A percentile compares a stretch with the other conserved stretches of the same genome.
phyloP scores from a whole-genome alignment of 2,329 filamentous ascomycete species.

The Paramyrothecium sp. region DNA sequence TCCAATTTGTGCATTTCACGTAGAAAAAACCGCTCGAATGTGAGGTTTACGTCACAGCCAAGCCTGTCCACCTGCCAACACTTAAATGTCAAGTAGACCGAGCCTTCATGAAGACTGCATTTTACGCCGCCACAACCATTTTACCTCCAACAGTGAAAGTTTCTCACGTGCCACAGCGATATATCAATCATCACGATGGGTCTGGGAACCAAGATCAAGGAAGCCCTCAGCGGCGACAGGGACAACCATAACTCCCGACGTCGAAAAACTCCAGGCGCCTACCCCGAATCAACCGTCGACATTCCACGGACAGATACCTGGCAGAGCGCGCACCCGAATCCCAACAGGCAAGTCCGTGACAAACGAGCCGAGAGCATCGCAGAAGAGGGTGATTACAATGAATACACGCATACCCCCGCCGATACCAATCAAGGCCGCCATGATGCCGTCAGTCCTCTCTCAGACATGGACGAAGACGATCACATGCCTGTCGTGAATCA shows the following conservation, averaged over 20 bases:
- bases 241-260: neutral
- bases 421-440: neutral
- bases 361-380: neutral
- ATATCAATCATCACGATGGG: neutral
- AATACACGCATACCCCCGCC: neutral
- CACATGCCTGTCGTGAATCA: neutral
- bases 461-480: neutral
- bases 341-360: neutral
- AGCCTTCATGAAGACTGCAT: no score
- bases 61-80: no score
- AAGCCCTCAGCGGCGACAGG: neutral
- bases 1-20: no score
- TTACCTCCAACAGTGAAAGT: no score
- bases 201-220: constrained; percentile 1
- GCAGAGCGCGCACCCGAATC: neutral
- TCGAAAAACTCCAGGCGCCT: neutral
- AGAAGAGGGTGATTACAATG: neutral
- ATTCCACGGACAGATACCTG: neutral
- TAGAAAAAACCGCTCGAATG: no score
- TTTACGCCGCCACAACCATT: no score
- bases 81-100: no score
- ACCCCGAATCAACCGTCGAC: neutral
- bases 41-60: no score
- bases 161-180: no score
- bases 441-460: neutral